These are phyloP conservation scores for Xerocomellus chrysenteron DNA, from an alignment of 768 basidiomycete genomes.

Conservation along the genomic window DNA sequence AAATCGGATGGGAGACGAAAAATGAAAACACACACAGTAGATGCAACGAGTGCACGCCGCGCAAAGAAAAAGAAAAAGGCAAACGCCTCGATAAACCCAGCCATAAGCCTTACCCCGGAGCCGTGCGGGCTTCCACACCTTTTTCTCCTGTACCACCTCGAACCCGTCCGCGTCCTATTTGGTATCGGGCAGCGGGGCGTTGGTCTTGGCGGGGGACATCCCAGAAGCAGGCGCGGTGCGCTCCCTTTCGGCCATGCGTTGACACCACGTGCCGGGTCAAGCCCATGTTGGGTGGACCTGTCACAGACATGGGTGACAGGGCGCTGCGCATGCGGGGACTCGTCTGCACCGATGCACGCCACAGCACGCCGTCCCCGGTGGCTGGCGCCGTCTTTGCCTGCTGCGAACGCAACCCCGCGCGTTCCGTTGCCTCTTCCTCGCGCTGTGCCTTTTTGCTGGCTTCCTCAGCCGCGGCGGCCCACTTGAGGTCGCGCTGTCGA, in stretches of 20 bases:
- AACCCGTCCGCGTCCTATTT: slow-evolving; percentile 70
- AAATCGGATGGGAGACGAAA: too few species aligned
- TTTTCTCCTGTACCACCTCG: slow-evolving; percentile 48
- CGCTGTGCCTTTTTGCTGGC: slow-evolving; percentile 60
- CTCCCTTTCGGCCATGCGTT: slow-evolving; percentile 27
- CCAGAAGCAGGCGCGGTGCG: not conserved
- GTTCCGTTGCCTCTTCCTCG: slow-evolving; percentile 68
- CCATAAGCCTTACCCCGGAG: slow-evolving; percentile 1
- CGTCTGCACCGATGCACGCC: slow-evolving; percentile 24
- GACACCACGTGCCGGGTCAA: slow-evolving; percentile 53
- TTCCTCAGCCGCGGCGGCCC: slow-evolving; percentile 50
- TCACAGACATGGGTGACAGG: slow-evolving; percentile 27
- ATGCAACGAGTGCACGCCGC: too few species aligned
- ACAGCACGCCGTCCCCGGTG: slow-evolving; percentile 22
- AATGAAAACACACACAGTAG: too few species aligned
- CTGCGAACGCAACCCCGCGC: slow-evolving; percentile 37
- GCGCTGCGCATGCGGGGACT: slow-evolving; percentile 49
- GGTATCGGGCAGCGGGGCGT: slow-evolving; percentile 38
- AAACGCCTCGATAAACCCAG: too few species aligned
- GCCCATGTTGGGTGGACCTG: slow-evolving; percentile 39
- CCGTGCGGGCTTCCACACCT: slow-evolving; percentile 25
- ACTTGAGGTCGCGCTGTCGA: slow-evolving; percentile 36
- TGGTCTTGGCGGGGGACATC: slow-evolving; percentile 6
- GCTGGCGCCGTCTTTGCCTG: slow-evolving; percentile 21
- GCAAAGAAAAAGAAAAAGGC: too few species aligned